Base-by-base conservation (phyloP, 805 yeast genomes). In the Starmerella stellata region DNA sequence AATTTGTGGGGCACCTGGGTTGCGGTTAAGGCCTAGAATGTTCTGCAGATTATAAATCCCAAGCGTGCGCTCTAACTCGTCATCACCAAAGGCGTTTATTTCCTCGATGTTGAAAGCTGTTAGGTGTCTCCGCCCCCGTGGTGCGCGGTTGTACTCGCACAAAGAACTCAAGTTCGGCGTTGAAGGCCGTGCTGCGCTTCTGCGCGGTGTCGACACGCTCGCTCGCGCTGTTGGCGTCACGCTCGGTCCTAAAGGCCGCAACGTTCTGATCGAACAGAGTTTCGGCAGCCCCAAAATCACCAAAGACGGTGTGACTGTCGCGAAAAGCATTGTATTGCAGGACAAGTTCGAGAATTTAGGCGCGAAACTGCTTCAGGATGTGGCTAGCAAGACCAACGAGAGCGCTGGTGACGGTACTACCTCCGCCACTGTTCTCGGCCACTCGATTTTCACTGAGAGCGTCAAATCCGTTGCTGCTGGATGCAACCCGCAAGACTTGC, bases 361-460 rank as follows among this genome's bases (percentile, higher is more conserved):
- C 44, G 95, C 95, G 41, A 81, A 80, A 65, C 69, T 87, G 49
- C 66, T 87, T 55, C 95, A 85, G 64, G 96, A 90, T 59, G 95
- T 90, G 43, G 95, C 96, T 32, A 75, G 92, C 52, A 87, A 80
- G 72, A 85, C 98, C 54, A 90, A 90, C 62, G 95, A 87, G 62
- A 71, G 78, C 52, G 95, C 96, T 44, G 98, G 98, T 64, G 98
- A 87, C 55, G 98, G 98, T 63, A 87, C 98, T 48, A 87, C 98
- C 29, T 78, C 93, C 34, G 95, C 96, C 52, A 90, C 96, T 36
- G 93, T 87, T 39, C 69, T 87, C 52, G 96, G 95, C 51, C 79
- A 93, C 62, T 78, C 94, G 42, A 87, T 87, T 52, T 81, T 87
- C 67, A 76, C 93, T 44, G 95, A 90, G 64, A 73, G 92, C 23